These are phyloP conservation scores for Isabelozyma pseudorhagii DNA, from an alignment of 805 yeast species.

Conservation along the genomic window DNA sequence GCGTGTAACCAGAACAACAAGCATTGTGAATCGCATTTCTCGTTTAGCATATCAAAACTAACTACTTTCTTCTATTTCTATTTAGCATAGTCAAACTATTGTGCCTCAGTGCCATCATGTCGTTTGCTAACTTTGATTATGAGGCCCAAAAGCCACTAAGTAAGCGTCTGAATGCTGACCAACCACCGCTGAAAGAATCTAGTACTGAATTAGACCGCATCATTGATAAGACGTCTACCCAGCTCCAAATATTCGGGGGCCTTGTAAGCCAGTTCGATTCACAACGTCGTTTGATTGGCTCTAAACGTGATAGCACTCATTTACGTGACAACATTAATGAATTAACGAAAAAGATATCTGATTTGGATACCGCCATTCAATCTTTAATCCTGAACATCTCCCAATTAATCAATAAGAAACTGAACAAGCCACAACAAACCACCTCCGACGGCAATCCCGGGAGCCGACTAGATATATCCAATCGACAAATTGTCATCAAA, in stretches of 20 bases:
- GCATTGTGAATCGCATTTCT: too few relatives aligned
- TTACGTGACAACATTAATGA: slow-evolving; percentile 35
- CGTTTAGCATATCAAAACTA: too few relatives aligned
- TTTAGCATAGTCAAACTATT: background rate
- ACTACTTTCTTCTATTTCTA: too few relatives aligned
- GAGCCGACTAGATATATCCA: slow-evolving; percentile 27
- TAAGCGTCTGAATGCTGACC: slow-evolving; percentile 1
- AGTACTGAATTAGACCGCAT: slow-evolving; percentile 29
- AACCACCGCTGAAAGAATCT: slow-evolving; percentile 1
- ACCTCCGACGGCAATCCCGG: slow-evolving; percentile 1
- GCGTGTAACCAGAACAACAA: too few relatives aligned
- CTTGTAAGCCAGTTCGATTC: slow-evolving; percentile 50
- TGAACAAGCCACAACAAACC: slow-evolving; percentile 10
- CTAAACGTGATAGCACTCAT: slow-evolving; percentile 43
- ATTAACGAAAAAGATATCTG: slow-evolving; percentile 26
- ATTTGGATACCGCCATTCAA: slow-evolving; percentile 29
- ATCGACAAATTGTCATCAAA: slow-evolving; percentile 41
- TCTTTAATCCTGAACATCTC: slow-evolving; percentile 25
- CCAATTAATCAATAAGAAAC: slow-evolving; percentile 23
- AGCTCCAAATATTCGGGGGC: slow-evolving; percentile 45
- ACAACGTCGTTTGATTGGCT: slow-evolving; percentile 49
- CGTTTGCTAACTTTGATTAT: slow-evolving; percentile 51
- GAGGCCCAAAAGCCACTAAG: slow-evolving; percentile 43
- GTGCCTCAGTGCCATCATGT: slow-evolving; percentile 30
- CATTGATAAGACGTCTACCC: slow-evolving; percentile 34